These are phyloP conservation scores for Epichloe aotearoae DNA, from an alignment of 2,329 filamentous ascomycete genomes.

Conservation along the genomic window DNA sequence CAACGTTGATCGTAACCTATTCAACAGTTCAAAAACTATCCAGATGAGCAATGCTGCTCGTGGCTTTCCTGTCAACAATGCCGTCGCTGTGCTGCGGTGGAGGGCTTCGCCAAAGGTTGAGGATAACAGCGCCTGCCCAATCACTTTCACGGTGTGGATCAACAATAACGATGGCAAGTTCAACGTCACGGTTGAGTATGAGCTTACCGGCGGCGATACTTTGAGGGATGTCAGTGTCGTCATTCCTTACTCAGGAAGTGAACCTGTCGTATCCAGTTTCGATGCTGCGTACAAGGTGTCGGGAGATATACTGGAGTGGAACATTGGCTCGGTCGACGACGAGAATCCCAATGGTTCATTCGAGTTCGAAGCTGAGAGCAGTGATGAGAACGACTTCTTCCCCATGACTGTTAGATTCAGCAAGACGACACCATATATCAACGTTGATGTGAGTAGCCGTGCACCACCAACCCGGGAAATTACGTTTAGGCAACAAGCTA, in stretches of 20 bases:
- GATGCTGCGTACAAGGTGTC: conserved; percentile 91
- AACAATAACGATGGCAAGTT: conserved; percentile 77
- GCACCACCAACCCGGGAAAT: not conserved
- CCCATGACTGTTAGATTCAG: conserved; percentile 87
- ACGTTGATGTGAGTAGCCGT: conserved; percentile 68
- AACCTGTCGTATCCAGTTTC: conserved; percentile 83
- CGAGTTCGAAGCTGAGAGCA: conserved; percentile 84
- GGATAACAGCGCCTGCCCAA: conserved; percentile 69
- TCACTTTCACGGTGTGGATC: conserved; percentile 96
- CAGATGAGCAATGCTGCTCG: conserved; percentile 81
- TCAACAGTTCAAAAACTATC: conserved; percentile 70
- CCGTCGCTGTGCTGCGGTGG: conserved; percentile 88
- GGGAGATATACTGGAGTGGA: conserved; percentile 89
- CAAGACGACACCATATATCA: conserved; percentile 74
- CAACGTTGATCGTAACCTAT: conserved; percentile 83
- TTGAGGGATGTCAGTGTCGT: conserved; percentile 76
- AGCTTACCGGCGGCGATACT: conserved; percentile 67
- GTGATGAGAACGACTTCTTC: conserved; percentile 92
- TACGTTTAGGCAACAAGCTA: conserved; percentile 10
- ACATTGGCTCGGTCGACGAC: conserved; percentile 72
- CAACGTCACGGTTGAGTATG: conserved; percentile 91
- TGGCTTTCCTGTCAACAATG: conserved; percentile 89
- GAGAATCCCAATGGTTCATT: conserved; percentile 77
- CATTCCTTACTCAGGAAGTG: conserved; percentile 74
- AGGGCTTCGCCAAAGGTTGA: conserved; percentile 71